A percentile compares a stretch with the other conserved stretches of the same genome.
Conservation (phyloP, 805 yeast species). For the Metschnikowia shivogae region DNA sequence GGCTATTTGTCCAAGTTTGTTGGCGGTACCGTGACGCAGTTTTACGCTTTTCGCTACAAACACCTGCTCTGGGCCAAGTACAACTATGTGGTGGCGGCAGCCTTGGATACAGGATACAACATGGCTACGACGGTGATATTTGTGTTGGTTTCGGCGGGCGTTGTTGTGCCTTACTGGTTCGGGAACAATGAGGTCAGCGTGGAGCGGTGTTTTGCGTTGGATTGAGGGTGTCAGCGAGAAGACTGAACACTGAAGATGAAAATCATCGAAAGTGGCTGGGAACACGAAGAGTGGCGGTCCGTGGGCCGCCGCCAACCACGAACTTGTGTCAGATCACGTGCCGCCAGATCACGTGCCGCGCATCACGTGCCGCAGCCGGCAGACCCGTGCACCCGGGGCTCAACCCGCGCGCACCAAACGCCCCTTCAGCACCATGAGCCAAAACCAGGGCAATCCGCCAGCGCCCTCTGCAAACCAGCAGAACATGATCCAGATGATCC, state of each 20-base stretch:
- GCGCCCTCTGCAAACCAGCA: constrained; percentile 12
- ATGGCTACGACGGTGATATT: constrained; percentile 39
- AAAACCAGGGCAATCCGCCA: constrained; percentile 6
- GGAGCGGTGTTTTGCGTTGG: constrained; percentile 45
- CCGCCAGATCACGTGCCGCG: too few species aligned
- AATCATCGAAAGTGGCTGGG: too few species aligned
- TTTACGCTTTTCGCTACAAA: constrained; percentile 37
- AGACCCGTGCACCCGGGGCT: constrained; percentile 6
- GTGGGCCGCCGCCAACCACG: too few species aligned
- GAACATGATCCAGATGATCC: constrained; percentile 23
- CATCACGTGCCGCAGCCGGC: too few species aligned
- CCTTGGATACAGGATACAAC: constrained; percentile 49
- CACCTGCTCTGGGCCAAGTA: constrained; percentile 39
- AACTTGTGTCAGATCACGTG: too few species aligned
- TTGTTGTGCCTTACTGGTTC: constrained; percentile 44
- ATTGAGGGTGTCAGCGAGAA: neutral
- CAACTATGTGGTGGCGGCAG: constrained; percentile 49
- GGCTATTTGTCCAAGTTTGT: constrained; percentile 46
- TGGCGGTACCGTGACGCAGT: constrained; percentile 48
- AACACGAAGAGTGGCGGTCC: too few species aligned
- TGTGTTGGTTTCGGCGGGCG: constrained; percentile 26
- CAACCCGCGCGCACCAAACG: neutral
- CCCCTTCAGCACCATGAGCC: constrained; percentile 12
- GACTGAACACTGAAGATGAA: too few species aligned
- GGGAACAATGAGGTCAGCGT: constrained; percentile 43